Base-by-base conservation (phyloP, 805 yeast genomes). In the Wickerhamiella azyma region DNA sequence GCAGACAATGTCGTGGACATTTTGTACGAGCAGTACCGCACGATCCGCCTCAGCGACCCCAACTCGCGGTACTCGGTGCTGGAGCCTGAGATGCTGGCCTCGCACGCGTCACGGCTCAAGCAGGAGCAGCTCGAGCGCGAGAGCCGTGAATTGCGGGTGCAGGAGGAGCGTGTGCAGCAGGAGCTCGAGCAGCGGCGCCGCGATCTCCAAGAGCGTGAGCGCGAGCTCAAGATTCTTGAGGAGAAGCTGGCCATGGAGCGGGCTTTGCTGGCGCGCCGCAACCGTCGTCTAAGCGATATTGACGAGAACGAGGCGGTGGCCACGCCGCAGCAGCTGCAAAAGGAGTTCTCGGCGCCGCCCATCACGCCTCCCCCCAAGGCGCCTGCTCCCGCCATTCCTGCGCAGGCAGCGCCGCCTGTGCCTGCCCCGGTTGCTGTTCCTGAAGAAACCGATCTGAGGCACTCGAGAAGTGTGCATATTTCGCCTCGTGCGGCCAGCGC, bases 1-100 rank as follows among this genome's bases (percentile, higher is more conserved):
- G 79, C 81, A 64, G 94, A 84, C 58, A 69, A 81, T 51, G 82
- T 94, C 17, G 88, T 81, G 54, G 84, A 79, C 55, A 71, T 78
- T 61, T 66, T 83, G 43, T 82, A 82, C 61, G 94, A 82, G 59
- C 76, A 79, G 45, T 82, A 81, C 61, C 75, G 60, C 24, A 56
- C 59, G 4, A 24, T 26, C 29, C 26, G 41, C 19, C 50, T 48
- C 39, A 39, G 38, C 17, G 48, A 41, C 35, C 39, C 45, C 28
- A 36, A 26, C 10, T 32, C 32, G 46, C 56, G 59, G 24, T 41
- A 48, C 35, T 53, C 57, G 35, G 48, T 64, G 45, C 57, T 61
- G 19, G 55, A 60, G 45, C 65, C 69, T 30, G 65, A 64, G 52
- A 67, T 65, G 39, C 56, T 65, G 26, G 68, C 67, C 19, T 62